Conservation (phyloP, 2,329 filamentous ascomycete species). For the Endoconidiophora laricicola region DNA sequence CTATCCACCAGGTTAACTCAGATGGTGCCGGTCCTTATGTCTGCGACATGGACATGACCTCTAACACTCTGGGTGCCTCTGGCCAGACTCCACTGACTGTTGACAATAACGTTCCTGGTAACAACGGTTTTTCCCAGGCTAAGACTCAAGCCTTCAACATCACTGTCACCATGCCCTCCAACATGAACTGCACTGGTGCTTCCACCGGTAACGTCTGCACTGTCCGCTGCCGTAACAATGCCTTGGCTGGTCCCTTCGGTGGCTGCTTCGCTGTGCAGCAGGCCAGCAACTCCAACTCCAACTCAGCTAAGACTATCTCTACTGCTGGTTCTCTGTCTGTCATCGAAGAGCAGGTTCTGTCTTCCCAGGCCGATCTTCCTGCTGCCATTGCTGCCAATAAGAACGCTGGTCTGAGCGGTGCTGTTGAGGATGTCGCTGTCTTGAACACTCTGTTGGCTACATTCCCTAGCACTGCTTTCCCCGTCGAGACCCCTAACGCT, state of each 20-base stretch:
- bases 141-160: conserved; percentile 41
- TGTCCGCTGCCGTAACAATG: conserved; percentile 41
- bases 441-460: conserved; percentile 18
- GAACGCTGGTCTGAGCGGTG: conserved; percentile 21
- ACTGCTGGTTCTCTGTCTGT: conserved; percentile 29
- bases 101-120: conserved; percentile 41
- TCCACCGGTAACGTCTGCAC: conserved; percentile 43
- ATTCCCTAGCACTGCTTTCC: conserved; percentile 18
- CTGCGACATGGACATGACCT: conserved; percentile 35
- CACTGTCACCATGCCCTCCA: conserved; percentile 33
- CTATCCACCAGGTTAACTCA: conserved; percentile 37
- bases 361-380: conserved; percentile 34
- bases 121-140: conserved; percentile 39
- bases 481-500: conserved; percentile 21
- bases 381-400: conserved; percentile 26
- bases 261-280: conserved; percentile 43
- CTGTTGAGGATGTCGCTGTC: conserved; percentile 20
- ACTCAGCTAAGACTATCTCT: conserved; percentile 28
- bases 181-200: conserved; percentile 32
- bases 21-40: conserved; percentile 38
- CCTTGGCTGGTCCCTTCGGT: conserved; percentile 38
- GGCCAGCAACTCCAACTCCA: conserved; percentile 27
- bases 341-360: conserved; percentile 30
- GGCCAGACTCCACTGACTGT: conserved; percentile 28
- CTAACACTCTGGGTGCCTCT: conserved; percentile 24